phyloP scores from a whole-genome alignment of 1,139 yeast species.

The Martiniozyma asiatica region DNA sequence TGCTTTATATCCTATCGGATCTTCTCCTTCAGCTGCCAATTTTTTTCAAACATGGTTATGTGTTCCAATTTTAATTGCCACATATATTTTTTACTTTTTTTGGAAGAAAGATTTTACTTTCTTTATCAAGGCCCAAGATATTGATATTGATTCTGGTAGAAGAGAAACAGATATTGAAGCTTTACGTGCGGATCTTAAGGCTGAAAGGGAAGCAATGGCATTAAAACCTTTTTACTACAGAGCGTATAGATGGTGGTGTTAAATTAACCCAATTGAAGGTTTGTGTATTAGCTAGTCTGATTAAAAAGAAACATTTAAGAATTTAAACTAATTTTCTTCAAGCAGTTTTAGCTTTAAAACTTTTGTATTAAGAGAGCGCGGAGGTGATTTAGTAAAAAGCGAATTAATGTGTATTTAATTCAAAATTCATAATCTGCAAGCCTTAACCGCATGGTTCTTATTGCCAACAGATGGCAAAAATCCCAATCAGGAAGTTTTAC shows the following conservation, averaged over 20 bases:
- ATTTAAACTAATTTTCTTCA: too few relatives aligned
- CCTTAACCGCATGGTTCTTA: too few relatives aligned
- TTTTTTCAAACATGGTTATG: conserved; percentile 40
- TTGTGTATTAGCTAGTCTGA: too few relatives aligned
- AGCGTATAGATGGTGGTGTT: conserved; percentile 40
- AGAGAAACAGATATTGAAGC: conserved; percentile 47
- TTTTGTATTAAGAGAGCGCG: too few relatives aligned
- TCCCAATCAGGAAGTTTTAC: too few relatives aligned
- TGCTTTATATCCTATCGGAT: conserved; percentile 30
- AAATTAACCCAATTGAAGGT: too few relatives aligned
- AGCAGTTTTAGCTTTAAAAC: too few relatives aligned
- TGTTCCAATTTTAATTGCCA: conserved; percentile 34
- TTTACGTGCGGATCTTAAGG: conserved; percentile 46
- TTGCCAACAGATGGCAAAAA: too few relatives aligned
- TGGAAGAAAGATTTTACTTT: conserved; percentile 25
- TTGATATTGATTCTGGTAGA: conserved; percentile 57
- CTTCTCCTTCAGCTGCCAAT: conserved; percentile 24
- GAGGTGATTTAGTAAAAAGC: too few relatives aligned
- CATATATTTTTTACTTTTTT: conserved; percentile 20
- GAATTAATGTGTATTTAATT: too few relatives aligned
- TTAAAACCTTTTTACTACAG: conserved; percentile 38
- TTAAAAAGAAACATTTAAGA: too few relatives aligned
- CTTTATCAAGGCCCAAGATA: conserved; percentile 33
- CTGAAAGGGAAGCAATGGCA: conserved; percentile 37
- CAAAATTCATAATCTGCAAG: too few relatives aligned